phyloP scores from a whole-genome alignment of 257 asterid genomes.

The Nicotiana tabacum region DNA sequence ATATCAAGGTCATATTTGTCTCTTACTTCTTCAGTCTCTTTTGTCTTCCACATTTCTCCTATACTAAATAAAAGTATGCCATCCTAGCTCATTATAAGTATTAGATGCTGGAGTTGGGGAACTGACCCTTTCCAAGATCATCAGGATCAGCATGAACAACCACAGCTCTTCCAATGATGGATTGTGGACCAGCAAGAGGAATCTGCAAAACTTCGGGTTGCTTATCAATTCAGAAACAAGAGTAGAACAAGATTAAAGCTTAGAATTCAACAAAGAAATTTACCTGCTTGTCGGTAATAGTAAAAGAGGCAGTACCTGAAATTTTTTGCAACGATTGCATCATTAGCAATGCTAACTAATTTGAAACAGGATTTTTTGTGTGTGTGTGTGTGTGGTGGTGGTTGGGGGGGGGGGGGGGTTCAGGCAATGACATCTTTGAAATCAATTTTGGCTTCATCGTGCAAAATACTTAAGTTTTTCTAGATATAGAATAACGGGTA shows the following conservation, averaged over 20 bases:
- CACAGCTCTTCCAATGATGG: conserved; percentile 96
- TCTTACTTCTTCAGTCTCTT: background rate
- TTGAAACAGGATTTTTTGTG: background rate
- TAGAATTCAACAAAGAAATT: conserved; percentile 3
- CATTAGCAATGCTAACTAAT: background rate
- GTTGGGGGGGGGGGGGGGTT: background rate
- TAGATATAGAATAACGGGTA: background rate
- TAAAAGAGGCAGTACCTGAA: conserved; percentile 66
- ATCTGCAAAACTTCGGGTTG: conserved; percentile 35
- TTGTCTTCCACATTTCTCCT: background rate
- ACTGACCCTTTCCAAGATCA: conserved; percentile 91
- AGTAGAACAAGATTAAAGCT: background rate
- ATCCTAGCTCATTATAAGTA: background rate
- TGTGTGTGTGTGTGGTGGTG: too few relatives aligned
- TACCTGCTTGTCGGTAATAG: conserved; percentile 73
- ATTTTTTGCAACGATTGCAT: background rate
- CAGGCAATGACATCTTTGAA: background rate
- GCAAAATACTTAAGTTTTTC: background rate
- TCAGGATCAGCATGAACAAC: conserved; percentile 97
- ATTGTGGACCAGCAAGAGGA: conserved; percentile 74
- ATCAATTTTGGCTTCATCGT: background rate
- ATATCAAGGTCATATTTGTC: background rate
- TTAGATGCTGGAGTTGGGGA: conserved; percentile 6
- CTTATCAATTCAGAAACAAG: background rate
- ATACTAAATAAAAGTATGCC: background rate